Evolutionary conservation across 2,329 filamentous ascomycete species (phyloP), one percentile per base, ranked within the genome.

Genomic region (Polytolypa hystricis): DNA sequence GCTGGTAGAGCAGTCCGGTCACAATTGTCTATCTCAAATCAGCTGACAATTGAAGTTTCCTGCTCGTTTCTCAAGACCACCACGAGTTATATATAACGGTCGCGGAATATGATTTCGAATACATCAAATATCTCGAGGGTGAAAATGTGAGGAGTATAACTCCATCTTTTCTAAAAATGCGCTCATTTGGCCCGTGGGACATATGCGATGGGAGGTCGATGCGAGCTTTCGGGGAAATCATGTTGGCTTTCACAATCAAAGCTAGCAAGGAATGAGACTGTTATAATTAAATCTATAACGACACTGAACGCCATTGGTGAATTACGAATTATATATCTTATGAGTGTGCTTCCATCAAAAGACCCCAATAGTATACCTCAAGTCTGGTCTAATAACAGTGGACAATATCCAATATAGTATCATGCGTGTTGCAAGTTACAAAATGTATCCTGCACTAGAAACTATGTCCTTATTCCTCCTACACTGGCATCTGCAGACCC

Each of bases 51-150:
- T 10, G 10, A 20, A 42, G 42, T 7, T 35, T 33, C 12, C 23
- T 45, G 19, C 25, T 38, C 27, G 21, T 45, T 4, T 38, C 38
- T 14, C 42, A 43, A 35, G 41, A 45, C 30, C 21, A 28, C 5
- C 16, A 39, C 9, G 34, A 45, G 8, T 35, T 43, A 1, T 45
- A 26, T 23, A 17, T 45, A 4, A 43, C 39, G 8, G 29, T 41
- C 21, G 38, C 41, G 2, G 32, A 33, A 18, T 41, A 42, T 36
- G 23, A 33, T 23, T 8, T 33, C 12, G 30, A 39, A 2, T 45
- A 44, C 21, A 11, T 45, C 1, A 8, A 36, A 9, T 45, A 43
- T 23, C 15, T 43, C 5, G 7, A n/a, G 7, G 21, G 21, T 7
- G n/a, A n/a, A 7, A 25, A n/a, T 25, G n/a, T 7, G n/a, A 25